Base-by-base conservation (phyloP, 2,329 filamentous ascomycete genomes). In the Colletotrichum graminicola region DNA sequence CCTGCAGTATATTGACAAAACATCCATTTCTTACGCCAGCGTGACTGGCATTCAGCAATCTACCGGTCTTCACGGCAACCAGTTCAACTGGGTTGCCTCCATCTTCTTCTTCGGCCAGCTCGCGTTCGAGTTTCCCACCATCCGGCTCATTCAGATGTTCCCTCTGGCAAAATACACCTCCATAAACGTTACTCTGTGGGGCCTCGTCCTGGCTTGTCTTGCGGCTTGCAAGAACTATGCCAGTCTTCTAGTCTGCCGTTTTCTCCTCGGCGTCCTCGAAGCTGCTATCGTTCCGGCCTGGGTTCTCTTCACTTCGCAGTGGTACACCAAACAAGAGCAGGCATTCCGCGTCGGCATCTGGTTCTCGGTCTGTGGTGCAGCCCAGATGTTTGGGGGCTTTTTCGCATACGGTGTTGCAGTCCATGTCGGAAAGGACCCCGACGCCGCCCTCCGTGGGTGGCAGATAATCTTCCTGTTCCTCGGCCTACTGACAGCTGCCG, bases 251-350 rank as follows among this genome's bases (percentile, higher is more conserved):
- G 89, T 88, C 0, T 86, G 93, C 43, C 87, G 92, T 0, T 90
- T 93, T 77, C 88, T 93, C 75, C 84, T 93, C 0, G 92, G 92
- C 36, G 83, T 91, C 0, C 92, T 91, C 66, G 92, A 94, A 77
- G 84, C 90, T 0, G 89, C 90, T 0, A 90, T 93, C 1, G 92
- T 90, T 0, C 91, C 91, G 0, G 90, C 90, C 0, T 93, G 93
- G 75, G 88, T 89, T 0, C 83, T 93, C 1, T 85, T 93, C 74
- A 93, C 91, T 1, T 88, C 84, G 4, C 90, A 92, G 80, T 93
- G 91, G 91, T 94, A 93, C 75, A 93, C 92, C 1, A 90, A 90
- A 78, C 84, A 84, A 65, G 91, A 93, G 77, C 91, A 93, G 80
- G 89, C 88, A 1, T 82, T 84, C 0, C 82, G 91, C 11, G 88